These are phyloP conservation scores for Solanum hybrid DNA, from an alignment of 305 asterid species.

Conservation along the genomic window DNA sequence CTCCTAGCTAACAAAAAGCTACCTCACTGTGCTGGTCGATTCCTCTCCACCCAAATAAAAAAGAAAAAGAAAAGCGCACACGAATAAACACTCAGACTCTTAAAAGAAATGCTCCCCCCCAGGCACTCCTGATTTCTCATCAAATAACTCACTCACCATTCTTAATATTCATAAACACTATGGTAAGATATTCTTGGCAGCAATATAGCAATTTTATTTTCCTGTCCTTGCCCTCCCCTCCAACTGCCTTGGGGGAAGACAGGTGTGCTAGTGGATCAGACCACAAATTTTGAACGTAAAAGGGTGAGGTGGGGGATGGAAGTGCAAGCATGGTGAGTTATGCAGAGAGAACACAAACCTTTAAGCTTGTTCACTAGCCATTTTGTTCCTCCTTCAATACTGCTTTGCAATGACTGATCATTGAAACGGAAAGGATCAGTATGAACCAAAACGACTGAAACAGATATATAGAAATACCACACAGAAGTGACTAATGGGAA, in stretches of 20 bases:
- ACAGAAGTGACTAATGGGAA: background rate
- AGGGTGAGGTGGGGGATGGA: background rate
- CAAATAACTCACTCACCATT: background rate
- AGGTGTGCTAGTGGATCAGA: background rate
- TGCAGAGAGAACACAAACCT: slow-evolving; percentile 34
- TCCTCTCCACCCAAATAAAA: background rate
- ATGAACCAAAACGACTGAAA: background rate
- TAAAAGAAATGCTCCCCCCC: background rate
- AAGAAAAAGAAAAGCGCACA: background rate
- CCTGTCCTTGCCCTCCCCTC: slow-evolving; percentile 17
- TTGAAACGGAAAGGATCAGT: background rate
- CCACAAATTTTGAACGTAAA: background rate
- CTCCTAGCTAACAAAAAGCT: background rate
- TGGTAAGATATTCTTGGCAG: background rate
- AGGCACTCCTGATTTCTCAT: background rate
- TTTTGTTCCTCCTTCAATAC: slow-evolving; percentile 72
- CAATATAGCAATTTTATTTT: background rate
- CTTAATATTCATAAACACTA: background rate
- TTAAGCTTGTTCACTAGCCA: slow-evolving; percentile 79
- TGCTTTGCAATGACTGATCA: slow-evolving; percentile 30
- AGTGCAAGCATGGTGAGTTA: background rate
- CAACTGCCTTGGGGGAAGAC: background rate
- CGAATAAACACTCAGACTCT: background rate
- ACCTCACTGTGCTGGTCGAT: background rate
- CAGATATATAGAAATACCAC: background rate